Percentiles rank a stretch among this genome's conserved stretches.
These are phyloP conservation scores for Onygenales sp. DNA, from an alignment of 2,329 filamentous ascomycete species.

Conservation along the genomic window DNA sequence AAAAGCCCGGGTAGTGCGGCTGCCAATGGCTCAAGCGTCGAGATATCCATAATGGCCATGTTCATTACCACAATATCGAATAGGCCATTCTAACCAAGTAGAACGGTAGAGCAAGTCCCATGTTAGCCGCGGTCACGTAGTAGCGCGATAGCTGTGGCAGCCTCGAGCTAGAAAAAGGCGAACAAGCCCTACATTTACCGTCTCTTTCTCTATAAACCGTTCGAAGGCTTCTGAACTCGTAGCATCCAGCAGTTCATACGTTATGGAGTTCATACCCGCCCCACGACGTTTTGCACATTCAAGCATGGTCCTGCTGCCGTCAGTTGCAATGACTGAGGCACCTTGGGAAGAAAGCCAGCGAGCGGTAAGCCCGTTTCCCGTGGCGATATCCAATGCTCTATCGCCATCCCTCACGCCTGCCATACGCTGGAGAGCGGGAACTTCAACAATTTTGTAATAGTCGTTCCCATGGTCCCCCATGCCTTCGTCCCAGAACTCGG, in stretches of 20 bases:
- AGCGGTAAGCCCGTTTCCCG: conserved; percentile 41
- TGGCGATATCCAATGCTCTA: conserved; percentile 39
- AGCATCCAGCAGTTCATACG: conserved; percentile 30
- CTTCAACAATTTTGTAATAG: conserved; percentile 36
- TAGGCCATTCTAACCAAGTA: conserved; percentile 14
- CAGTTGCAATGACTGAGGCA: conserved; percentile 35
- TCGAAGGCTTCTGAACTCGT: conserved; percentile 26
- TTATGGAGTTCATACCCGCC: conserved; percentile 15
- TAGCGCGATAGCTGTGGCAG: background rate
- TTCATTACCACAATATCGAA: conserved; percentile 41
- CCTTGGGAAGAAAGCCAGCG: conserved; percentile 33
- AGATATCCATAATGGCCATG: conserved; percentile 43
- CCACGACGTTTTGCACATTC: conserved; percentile 22
- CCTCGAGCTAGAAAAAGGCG: background rate
- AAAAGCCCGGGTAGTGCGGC: conserved; percentile 32
- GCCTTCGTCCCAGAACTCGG: conserved; percentile 33
- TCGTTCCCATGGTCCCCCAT: conserved; percentile 35
- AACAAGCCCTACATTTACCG: conserved; percentile 5
- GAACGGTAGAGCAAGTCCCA: conserved; percentile 3
- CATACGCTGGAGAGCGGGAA: conserved; percentile 32
- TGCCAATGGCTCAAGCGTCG: conserved; percentile 35
- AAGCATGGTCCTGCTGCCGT: conserved; percentile 36
- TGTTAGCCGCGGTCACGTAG: conserved; percentile 1
- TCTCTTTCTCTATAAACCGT: conserved; percentile 14
- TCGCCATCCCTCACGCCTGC: conserved; percentile 18